These are phyloP conservation scores for Hyphopichia buzzinii DNA, from an alignment of 1,139 yeast genomes.

Conservation along the genomic window DNA sequence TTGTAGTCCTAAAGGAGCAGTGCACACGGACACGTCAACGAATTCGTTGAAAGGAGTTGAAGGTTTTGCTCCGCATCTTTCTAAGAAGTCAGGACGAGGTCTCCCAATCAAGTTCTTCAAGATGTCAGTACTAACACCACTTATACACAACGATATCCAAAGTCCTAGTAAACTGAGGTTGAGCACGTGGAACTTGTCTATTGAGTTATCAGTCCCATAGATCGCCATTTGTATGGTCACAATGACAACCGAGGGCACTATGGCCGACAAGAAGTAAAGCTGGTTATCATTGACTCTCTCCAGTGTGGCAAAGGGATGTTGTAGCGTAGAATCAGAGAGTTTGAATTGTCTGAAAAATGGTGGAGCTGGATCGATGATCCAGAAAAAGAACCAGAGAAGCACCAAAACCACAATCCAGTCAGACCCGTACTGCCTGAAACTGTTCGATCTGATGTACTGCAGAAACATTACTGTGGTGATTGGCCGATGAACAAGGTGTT, in stretches of 20 bases:
- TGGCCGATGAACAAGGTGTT: too few relatives aligned
- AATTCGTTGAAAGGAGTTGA: slow-evolving; percentile 37
- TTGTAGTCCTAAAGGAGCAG: slow-evolving; percentile 46
- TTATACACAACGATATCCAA: slow-evolving; percentile 49
- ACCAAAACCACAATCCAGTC: slow-evolving; percentile 36
- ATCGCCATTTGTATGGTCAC: slow-evolving; percentile 12
- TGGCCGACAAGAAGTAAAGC: slow-evolving; percentile 22
- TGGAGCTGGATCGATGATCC: slow-evolving; percentile 34
- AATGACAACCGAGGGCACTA: slow-evolving; percentile 21
- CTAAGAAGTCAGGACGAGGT: slow-evolving; percentile 77
- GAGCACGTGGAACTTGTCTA: slow-evolving; percentile 10
- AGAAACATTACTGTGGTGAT: not conserved
- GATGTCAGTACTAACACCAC: slow-evolving; percentile 59
- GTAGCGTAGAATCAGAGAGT: slow-evolving; percentile 33
- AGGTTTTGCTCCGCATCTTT: slow-evolving; percentile 58
- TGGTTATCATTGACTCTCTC: slow-evolving; percentile 40
- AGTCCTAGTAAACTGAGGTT: slow-evolving; percentile 50
- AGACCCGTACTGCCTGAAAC: slow-evolving; percentile 18
- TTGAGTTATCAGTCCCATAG: slow-evolving; percentile 14
- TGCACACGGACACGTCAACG: slow-evolving; percentile 33
- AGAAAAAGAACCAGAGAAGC: slow-evolving; percentile 29
- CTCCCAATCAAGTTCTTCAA: slow-evolving; percentile 76
- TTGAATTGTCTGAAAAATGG: slow-evolving; percentile 39
- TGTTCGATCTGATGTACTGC: slow-evolving; percentile 2
- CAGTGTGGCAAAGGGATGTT: slow-evolving; percentile 44